Evolutionary conservation across 73 alveolate species (phyloP), one percentile per base, ranked within the genome.

Genomic region (Loxodes magnus): DNA sequence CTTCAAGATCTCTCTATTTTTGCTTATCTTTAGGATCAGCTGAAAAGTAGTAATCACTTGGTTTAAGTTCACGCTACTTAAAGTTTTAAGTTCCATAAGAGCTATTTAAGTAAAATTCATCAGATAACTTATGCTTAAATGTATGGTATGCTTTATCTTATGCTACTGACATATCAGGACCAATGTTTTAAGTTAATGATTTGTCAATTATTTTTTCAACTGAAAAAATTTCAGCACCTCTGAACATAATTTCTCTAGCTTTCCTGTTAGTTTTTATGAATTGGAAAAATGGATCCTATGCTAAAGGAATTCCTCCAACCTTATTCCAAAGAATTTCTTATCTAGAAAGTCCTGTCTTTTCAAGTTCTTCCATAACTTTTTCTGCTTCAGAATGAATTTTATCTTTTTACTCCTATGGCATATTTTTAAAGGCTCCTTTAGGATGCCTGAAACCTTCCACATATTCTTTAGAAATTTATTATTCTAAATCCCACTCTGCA

Each of bases 181-280:
- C 84, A 1, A 68, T 17, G 49, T 75, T 79, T 43, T 75, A 64
- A 43, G 70, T 50, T 43, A 75, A 36, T 4, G 90, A 82, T 31
- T 68, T 66, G n/a, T 75, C 90, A 24, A 75, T 75, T 3, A 75
- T 79, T 17, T 30, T 60, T n/a, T 68, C 69, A 2, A 41, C 73
- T 5, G 75, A 34, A 55, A 68, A 75, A 31, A 38, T 60, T 44
- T 75, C 84, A 5, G 52, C 51, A 6, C 79, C 79, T n/a, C 35
- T 51, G n/a, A 75, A 35, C 27, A 75, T 36, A 82, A 75, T 75
- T 48, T 75, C 90, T 37, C 90, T 68, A 1, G 90, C 90, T 4
- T 41, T 42, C 24, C 72, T 29, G 38, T 41, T 69, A 17, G 19
- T 26, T 30, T 72, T 58, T 10, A 75, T 39, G 55, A 36, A 75